Percentiles rank a stretch among this genome's conserved stretches.
These are phyloP conservation scores for Cladosporium colombiae DNA, from an alignment of 2,329 filamentous ascomycete genomes.

Conservation along the genomic window DNA sequence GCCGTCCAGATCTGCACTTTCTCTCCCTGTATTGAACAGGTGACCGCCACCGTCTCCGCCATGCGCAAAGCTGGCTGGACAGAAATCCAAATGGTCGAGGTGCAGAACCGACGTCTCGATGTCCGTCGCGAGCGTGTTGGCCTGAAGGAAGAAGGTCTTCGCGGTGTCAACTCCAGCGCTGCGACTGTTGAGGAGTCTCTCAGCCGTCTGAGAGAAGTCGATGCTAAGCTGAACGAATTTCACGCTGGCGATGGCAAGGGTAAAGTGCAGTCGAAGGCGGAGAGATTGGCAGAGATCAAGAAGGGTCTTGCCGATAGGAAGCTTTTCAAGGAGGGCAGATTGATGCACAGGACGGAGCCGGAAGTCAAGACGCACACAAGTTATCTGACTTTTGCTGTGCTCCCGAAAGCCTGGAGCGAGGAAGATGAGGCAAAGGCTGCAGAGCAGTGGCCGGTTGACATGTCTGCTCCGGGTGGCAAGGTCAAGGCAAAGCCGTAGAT, in stretches of 20 bases:
- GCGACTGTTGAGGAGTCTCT: conserved; percentile 80
- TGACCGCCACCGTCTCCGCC: conserved; percentile 77
- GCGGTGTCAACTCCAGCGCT: conserved; percentile 68
- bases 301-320: conserved; percentile 48
- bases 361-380: conserved; percentile 96
- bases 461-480: conserved; percentile 3
- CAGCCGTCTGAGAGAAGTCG: conserved; percentile 69
- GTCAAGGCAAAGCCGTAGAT: not conserved
- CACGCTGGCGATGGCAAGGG: conserved; percentile 47
- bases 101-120: conserved; percentile 76
- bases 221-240: conserved; percentile 67
- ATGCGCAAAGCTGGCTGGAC: conserved; percentile 84
- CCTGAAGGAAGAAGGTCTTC: conserved; percentile 64
- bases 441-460: conserved; percentile 12
- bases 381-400: conserved; percentile 89
- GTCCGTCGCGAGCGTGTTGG: conserved; percentile 80
- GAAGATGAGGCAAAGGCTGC: conserved; percentile 60
- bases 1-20: conserved; percentile 87
- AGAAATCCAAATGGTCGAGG: conserved; percentile 90
- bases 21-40: conserved; percentile 95
- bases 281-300: conserved; percentile 37
- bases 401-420: conserved; percentile 83
- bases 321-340: conserved; percentile 71
- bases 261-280: conserved; percentile 32
- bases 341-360: conserved; percentile 78